A percentile compares a stretch with the other conserved stretches of the same genome.
These are phyloP conservation scores for Penicillium simplicissimum DNA, from an alignment of 495 filamentous ascomycete species.

Conservation along the genomic window DNA sequence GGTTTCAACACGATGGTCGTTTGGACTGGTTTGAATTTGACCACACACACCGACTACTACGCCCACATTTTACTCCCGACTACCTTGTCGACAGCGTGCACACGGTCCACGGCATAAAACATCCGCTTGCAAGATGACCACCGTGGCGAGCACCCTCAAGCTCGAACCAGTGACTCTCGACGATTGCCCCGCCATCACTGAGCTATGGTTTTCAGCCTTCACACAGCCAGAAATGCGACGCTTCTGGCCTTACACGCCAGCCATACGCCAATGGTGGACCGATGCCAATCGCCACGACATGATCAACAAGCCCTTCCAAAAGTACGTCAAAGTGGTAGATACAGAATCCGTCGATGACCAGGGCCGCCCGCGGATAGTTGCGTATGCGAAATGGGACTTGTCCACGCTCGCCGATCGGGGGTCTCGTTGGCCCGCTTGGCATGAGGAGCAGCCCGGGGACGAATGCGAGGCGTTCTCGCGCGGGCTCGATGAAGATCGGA, in stretches of 20 bases:
- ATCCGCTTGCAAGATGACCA: slow-evolving; percentile 3
- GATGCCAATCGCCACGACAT: slow-evolving; percentile 23
- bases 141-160: slow-evolving; percentile 2
- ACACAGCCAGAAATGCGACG: slow-evolving; percentile 18
- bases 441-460: slow-evolving; percentile 17
- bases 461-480: slow-evolving; percentile 24
- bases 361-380: slow-evolving; percentile 22
- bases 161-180: slow-evolving; percentile 26
- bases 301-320: slow-evolving; percentile 24
- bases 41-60: neutral
- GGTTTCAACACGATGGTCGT: neutral
- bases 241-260: slow-evolving; percentile 31
- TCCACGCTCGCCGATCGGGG: slow-evolving; percentile 28
- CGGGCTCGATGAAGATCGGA: slow-evolving; percentile 17
- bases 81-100: neutral
- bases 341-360: slow-evolving; percentile 13
- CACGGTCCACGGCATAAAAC: neutral
- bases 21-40: neutral
- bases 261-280: slow-evolving; percentile 27
- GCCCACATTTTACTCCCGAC: neutral
- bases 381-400: slow-evolving; percentile 34
- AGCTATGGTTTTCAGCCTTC: slow-evolving; percentile 33
- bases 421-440: slow-evolving; percentile 30
- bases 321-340: slow-evolving; percentile 34
- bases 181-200: slow-evolving; percentile 24